Percentiles rank a stretch among this genome's conserved stretches.
Conservation (phyloP, 140 eudicot genomes). For the Bidens hawaiensis region DNA sequence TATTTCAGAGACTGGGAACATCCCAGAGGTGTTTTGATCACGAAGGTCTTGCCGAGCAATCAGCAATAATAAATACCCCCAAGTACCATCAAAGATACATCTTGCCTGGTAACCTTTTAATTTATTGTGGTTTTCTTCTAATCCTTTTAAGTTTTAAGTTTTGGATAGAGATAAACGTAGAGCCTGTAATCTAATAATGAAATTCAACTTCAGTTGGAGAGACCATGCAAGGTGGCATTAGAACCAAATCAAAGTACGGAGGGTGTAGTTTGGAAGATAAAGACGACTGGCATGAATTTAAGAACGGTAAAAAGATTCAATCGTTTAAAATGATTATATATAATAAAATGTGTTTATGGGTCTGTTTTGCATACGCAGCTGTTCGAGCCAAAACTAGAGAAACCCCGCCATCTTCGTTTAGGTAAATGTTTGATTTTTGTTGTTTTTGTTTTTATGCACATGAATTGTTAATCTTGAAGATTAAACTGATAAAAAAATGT, state of each 20-base stretch:
- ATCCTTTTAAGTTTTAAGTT: background rate
- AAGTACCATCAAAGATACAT: constrained; percentile 77
- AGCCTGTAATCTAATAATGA: constrained; percentile 7
- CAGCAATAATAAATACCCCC: constrained; percentile 62
- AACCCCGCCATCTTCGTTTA: constrained; percentile 42
- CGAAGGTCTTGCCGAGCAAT: constrained; percentile 77
- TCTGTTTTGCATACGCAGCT: constrained; percentile 36
- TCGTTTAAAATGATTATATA: background rate
- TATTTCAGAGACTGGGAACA: constrained; percentile 53
- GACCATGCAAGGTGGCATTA: constrained; percentile 54
- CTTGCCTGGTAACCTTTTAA: constrained; percentile 57
- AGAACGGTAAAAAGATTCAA: constrained; percentile 43
- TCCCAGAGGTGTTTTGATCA: constrained; percentile 73
- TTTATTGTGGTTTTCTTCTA: background rate
- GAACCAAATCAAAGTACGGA: constrained; percentile 50
- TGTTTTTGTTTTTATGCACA: too few relatives aligned
- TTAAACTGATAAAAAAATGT: constrained; percentile 15
- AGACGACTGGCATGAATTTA: constrained; percentile 69
- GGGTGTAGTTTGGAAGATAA: constrained; percentile 65
- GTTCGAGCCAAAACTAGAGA: constrained; percentile 76
- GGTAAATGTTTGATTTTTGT: constrained; percentile 26
- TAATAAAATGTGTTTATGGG: background rate
- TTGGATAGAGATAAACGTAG: background rate
- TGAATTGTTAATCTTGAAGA: background rate
- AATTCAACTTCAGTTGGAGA: constrained; percentile 50